Evolutionary conservation across 2,329 filamentous ascomycete species (phyloP), one percentile per base, ranked within the genome.

Genomic region (Fusarium annulatum): DNA sequence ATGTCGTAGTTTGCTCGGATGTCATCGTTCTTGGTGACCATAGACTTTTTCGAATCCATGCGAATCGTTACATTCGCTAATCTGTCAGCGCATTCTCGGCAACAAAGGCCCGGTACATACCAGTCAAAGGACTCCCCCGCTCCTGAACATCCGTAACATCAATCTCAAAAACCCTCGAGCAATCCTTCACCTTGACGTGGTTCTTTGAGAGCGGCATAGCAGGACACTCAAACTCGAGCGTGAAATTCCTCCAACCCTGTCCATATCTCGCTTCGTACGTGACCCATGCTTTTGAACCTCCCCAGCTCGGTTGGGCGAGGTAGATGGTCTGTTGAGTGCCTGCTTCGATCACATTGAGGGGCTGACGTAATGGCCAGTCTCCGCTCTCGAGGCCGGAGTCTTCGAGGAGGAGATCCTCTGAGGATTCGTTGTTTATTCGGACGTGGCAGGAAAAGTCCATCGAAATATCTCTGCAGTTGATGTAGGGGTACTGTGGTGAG

Each of bases 381-480:
- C 68, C 68, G 51, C 61, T 71, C 2, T 67, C 55, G 1, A 71
- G 61, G 9, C 61, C 68, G 7, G 68, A 71, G 51, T 71, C 61
- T 43, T 71, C 67, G 14, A 71, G 67, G 23, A 71, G 66, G 9
- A 71, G 68, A 62, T 71, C 67, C 42, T 67, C 39, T 33, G 51
- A 38, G 19, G 68, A 57, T 23, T 67, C 55, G 41, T 71, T 71
- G 33, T 18, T 71, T 33, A 71, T 49, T 1, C 16, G 38, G 26
- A 71, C 67, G 28, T 71, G 67, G 38, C 68, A 71, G 16, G 68
- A 71, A 36, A 71, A 71, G 9, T 71, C 65, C 68, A 71, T 71
- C 8, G 39, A 34, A 16, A 9, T 55, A 43, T 8, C 14, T n/a
- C 2, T 3, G 12, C 5, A 9, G 7, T 38, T 34, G 4, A 1